Base-by-base conservation (phyloP, 768 basidiomycete species). In the Suillus sp. region DNA sequence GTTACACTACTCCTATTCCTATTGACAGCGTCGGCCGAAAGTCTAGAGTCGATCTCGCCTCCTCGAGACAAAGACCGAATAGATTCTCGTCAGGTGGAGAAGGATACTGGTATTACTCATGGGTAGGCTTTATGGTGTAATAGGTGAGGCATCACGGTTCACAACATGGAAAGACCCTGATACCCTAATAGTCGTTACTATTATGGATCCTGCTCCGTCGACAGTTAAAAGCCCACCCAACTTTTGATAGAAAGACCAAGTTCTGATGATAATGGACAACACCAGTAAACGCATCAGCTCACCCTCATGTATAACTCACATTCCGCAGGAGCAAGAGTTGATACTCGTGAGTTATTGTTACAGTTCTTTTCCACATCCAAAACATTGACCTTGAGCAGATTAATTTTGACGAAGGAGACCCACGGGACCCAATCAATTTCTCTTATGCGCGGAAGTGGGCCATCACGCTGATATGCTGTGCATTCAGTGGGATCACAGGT, bases 391-490 rank as follows among this genome's bases (percentile, higher is more conserved):
- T 18, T 6, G 14, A 10, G 61, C 62, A 81, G 79, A 74, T 80
- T 13, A 77, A 82, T 25, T 82, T 78, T 50, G 72, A 76, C 38
- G 66, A 72, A 18, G 75, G 71, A 7, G 82, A 83, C 64, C 38
- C 48, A 20, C 71, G 79, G 40, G 77, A 82, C 65, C 81, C 81
- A 27, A 61, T 69, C 16, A 78, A 76, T 47, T 81, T 75, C 62
- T 63, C 75, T 50, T 67, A 61, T 6, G 57, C 69, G n/a, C 75
- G 70, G 65, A 84, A 83, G 73, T 83, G 82, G 78, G 54, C 65
- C 9, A 72, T 78, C n/a, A 78, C 78, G n/a, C 27, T 76, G n/a
- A 69, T 62, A 7, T 66, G 65, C 10, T 78, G 75, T 60, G 66
- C 59, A 47, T 72, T 74, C 57, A 66, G 69, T 3, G 69, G 55